A percentile compares a stretch with the other conserved stretches of the same genome.
These are phyloP conservation scores for Plasmodium malariae DNA, from an alignment of 169 alveolate species.

Conservation along the genomic window DNA sequence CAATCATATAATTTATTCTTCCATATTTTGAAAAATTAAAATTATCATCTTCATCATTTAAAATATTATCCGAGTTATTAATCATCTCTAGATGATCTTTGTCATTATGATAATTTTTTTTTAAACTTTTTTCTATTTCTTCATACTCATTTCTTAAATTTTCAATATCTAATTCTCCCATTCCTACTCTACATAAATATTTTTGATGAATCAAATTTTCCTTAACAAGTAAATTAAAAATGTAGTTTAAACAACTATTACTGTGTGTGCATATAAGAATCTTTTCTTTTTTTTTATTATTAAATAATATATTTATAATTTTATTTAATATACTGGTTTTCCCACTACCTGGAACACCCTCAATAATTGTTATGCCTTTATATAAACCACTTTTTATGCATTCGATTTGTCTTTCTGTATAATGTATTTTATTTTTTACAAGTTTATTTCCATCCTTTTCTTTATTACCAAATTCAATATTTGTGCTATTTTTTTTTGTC, in stretches of 20 bases:
- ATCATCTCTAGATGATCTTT: neutral
- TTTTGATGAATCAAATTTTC: conserved; percentile 92
- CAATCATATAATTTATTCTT: conserved; percentile 90
- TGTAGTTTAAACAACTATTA: conserved; percentile 93
- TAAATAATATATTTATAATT: conserved; percentile 91
- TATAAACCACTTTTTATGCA: conserved; percentile 92
- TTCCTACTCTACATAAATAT: conserved; percentile 93
- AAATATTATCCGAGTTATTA: conserved; percentile 39
- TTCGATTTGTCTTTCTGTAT: conserved; percentile 89
- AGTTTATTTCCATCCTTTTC: conserved; percentile 25
- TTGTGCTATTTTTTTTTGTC: conserved; percentile 60
- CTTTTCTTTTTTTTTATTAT: conserved; percentile 90
- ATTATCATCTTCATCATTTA: conserved; percentile 78
- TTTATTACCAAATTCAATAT: conserved; percentile 48
- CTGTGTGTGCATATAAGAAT: conserved; percentile 92
- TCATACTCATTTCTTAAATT: conserved; percentile 74
- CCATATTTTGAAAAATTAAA: conserved; percentile 90
- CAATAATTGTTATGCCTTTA: conserved; percentile 92
- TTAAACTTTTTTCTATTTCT: conserved; percentile 53
- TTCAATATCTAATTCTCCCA: conserved; percentile 89
- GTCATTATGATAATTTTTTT: neutral
- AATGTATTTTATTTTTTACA: conserved; percentile 80
- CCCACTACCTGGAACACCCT: conserved; percentile 96
- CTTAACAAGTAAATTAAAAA: conserved; percentile 91
- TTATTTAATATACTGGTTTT: conserved; percentile 94